These are phyloP conservation scores for Chrysoporthe puriensis DNA, from an alignment of 2,329 filamentous ascomycete species.

Conservation along the genomic window DNA sequence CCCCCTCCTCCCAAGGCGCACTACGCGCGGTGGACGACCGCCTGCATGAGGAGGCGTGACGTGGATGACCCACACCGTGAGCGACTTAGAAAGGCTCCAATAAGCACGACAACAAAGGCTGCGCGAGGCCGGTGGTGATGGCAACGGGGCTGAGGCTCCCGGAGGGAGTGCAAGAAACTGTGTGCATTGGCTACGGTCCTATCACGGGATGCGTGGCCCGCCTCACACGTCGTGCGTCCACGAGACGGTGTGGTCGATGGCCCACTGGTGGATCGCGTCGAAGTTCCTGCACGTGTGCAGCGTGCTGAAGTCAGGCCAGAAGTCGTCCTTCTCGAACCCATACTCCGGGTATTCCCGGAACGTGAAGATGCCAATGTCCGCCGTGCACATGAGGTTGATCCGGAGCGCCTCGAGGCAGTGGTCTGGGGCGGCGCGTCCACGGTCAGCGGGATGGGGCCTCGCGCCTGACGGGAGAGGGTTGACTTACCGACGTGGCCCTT, in stretches of 20 bases:
- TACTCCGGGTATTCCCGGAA: conserved; percentile 53
- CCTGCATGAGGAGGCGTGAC: no score
- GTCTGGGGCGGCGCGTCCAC: conserved; percentile 37
- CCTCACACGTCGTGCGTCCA: conserved; percentile 38
- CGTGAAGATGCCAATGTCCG: conserved; percentile 58
- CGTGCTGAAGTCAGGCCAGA: conserved; percentile 60
- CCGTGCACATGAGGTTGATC: conserved; percentile 58
- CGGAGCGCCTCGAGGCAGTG: conserved; percentile 59
- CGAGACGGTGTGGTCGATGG: conserved; percentile 53
- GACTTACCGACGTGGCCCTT: conserved; percentile 46
- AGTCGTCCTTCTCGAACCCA: conserved; percentile 45
- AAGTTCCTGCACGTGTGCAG: conserved; percentile 59
- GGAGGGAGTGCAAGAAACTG: no score
- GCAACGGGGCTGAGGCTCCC: no score
- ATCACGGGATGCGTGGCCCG: not conserved
- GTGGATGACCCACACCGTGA: no score
- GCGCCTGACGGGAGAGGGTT: not conserved
- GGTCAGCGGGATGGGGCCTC: not conserved
- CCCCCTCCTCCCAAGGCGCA: no score
- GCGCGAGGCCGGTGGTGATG: no score
- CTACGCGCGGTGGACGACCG: no score
- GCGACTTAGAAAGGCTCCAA: no score
- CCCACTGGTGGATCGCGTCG: conserved; percentile 55
- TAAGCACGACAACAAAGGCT: no score
- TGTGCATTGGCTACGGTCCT: not conserved